Evolutionary conservation across 306 rosid genomes (phyloP).

Genomic region (Quercus dentata): DNA sequence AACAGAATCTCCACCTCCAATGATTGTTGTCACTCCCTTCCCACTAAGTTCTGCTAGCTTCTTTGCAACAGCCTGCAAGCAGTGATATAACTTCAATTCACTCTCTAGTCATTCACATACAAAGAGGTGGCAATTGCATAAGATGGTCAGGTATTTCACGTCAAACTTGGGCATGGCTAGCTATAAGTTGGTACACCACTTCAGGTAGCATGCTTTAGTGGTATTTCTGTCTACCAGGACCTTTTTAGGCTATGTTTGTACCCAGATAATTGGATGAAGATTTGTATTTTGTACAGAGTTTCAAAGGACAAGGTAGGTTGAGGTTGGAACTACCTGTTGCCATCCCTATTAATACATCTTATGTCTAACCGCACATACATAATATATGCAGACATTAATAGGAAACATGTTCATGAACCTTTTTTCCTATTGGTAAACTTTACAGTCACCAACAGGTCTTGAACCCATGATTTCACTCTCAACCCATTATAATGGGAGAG

Average conservation of each 20-base stretch:
- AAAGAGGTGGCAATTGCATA: not conserved
- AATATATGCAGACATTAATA: not conserved
- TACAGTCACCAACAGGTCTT: too few relatives aligned
- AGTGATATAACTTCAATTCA: slow-evolving; percentile 13
- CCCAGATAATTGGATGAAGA: not conserved
- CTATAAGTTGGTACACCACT: not conserved
- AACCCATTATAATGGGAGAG: too few relatives aligned
- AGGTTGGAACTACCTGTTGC: not conserved
- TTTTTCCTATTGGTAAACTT: too few relatives aligned
- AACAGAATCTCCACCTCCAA: slow-evolving; percentile 99
- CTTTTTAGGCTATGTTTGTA: not conserved
- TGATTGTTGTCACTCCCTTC: slow-evolving; percentile 96
- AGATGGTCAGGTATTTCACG: not conserved
- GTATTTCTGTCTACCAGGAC: not conserved
- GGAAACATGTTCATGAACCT: not conserved
- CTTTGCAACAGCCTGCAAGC: slow-evolving; percentile 76
- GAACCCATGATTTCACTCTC: too few relatives aligned
- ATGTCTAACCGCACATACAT: not conserved
- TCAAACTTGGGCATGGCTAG: not conserved
- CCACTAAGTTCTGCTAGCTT: slow-evolving; percentile 94
- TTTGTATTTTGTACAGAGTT: slow-evolving; percentile 8
- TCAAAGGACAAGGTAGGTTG: not conserved
- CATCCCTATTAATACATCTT: not conserved
- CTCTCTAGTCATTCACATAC: not conserved
- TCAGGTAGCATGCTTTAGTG: not conserved